Conservation (phyloP, 2,329 filamentous ascomycete species). For the Karstenula rhodostoma region DNA sequence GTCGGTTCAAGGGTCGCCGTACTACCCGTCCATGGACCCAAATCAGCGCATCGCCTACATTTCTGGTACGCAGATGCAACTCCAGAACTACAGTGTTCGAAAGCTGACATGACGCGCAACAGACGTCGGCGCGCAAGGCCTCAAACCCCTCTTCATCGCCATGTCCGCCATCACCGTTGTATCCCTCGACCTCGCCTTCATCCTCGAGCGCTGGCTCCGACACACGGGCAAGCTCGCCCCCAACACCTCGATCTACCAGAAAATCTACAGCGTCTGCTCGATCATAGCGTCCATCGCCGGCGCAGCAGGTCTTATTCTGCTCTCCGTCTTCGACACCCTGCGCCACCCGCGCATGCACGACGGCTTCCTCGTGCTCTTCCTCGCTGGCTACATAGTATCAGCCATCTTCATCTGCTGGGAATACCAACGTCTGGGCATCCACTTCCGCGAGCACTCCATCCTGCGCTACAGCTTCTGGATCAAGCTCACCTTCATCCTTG, state of each 20-base stretch:
- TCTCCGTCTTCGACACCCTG: constrained; percentile 87
- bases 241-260: constrained; percentile 72
- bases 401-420: constrained; percentile 91
- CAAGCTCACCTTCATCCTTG: constrained; percentile 83
- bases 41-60: constrained; percentile 74
- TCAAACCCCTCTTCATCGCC: constrained; percentile 82
- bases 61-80: constrained; percentile 59
- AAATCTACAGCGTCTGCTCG: constrained; percentile 66
- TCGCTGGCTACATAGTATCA: constrained; percentile 82
- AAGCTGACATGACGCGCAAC: constrained; percentile 40
- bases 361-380: constrained; percentile 81
- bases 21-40: constrained; percentile 68
- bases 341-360: constrained; percentile 73
- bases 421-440: constrained; percentile 83
- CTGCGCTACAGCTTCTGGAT: constrained; percentile 84
- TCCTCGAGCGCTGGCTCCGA: constrained; percentile 83
- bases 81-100: no score
- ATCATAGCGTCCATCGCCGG: constrained; percentile 77
- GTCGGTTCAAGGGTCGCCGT: constrained; percentile 64
- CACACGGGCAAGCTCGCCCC: constrained; percentile 80
- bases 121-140: constrained; percentile 65
- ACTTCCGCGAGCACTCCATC: constrained; percentile 77
- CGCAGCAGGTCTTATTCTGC: constrained; percentile 79
- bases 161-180: constrained; percentile 76
- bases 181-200: constrained; percentile 81